A percentile compares a stretch with the other conserved stretches of the same genome.
These are phyloP conservation scores for Notholithocarpus densiflorus DNA, from an alignment of 306 rosid genomes.

Conservation along the genomic window DNA sequence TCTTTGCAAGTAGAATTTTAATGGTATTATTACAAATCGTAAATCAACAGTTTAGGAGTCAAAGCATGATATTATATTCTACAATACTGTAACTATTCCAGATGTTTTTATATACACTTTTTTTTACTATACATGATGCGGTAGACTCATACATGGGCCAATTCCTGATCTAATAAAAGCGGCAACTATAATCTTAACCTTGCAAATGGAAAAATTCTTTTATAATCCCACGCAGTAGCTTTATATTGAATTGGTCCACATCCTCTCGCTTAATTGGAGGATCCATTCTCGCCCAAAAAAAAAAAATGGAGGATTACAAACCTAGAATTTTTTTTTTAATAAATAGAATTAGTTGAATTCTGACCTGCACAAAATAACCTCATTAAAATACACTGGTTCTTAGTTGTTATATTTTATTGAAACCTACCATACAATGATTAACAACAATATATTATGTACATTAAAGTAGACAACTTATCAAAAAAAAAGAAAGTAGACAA, in stretches of 20 bases:
- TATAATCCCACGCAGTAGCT: not conserved
- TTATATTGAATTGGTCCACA: slow-evolving; percentile 28
- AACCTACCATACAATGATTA: slow-evolving; percentile 1
- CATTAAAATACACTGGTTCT: not conserved
- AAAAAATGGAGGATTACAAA: not conserved
- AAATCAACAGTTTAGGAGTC: not conserved
- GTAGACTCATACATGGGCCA: slow-evolving; percentile 26
- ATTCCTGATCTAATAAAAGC: not conserved
- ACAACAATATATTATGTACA: not conserved
- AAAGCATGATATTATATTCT: not conserved
- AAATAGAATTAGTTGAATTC: not conserved
- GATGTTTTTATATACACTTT: not conserved
- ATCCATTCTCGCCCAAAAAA: no score
- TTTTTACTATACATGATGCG: slow-evolving; percentile 13
- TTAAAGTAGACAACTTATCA: not conserved
- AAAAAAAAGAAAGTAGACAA: not conserved
- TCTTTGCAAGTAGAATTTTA: not conserved
- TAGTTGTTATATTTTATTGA: not conserved
- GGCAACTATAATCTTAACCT: not conserved
- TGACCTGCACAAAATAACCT: slow-evolving; percentile 16
- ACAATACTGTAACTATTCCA: no score
- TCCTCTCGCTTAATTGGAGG: not conserved
- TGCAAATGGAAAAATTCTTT: not conserved
- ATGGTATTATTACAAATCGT: not conserved
- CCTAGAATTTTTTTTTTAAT: no score